These are phyloP conservation scores for Pyrenula massariospora DNA, from an alignment of 495 filamentous ascomycete genomes.

Conservation along the genomic window DNA sequence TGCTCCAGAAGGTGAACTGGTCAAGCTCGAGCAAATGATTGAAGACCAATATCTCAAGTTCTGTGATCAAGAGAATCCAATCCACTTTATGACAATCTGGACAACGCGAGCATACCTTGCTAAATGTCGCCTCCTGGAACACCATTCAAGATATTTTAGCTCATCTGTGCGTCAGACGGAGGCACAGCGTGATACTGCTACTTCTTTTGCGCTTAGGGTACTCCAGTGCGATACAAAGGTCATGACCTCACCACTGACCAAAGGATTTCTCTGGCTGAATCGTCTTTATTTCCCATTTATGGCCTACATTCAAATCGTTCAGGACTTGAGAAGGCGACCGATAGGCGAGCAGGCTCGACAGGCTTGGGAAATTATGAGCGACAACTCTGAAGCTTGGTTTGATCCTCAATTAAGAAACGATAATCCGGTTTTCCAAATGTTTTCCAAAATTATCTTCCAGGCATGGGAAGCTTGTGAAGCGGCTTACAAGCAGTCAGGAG, in stretches of 20 bases:
- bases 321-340: constrained; percentile 31
- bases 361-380: constrained; percentile 37
- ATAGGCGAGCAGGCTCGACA: constrained; percentile 13
- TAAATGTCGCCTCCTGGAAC: constrained; percentile 31
- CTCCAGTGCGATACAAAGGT: constrained; percentile 38
- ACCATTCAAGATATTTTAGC: constrained; percentile 21
- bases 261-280: constrained; percentile 32
- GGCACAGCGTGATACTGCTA: constrained; percentile 21
- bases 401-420: constrained; percentile 3
- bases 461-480: constrained; percentile 30
- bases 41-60: constrained; percentile 33
- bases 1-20: constrained; percentile 18
- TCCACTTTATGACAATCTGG: constrained; percentile 46
- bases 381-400: constrained; percentile 35
- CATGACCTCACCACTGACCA: constrained; percentile 30
- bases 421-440: constrained; percentile 26
- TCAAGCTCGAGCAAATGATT: constrained; percentile 26
- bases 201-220: constrained; percentile 27
- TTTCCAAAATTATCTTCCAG: constrained; percentile 29
- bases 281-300: constrained; percentile 40
- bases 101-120: constrained; percentile 28
- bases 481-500: constrained; percentile 7
- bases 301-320: constrained; percentile 35
- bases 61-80: constrained; percentile 35
- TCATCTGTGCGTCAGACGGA: constrained; percentile 14